Conservation (phyloP, 129 eudicot genomes). For the Lactuca saligna region DNA sequence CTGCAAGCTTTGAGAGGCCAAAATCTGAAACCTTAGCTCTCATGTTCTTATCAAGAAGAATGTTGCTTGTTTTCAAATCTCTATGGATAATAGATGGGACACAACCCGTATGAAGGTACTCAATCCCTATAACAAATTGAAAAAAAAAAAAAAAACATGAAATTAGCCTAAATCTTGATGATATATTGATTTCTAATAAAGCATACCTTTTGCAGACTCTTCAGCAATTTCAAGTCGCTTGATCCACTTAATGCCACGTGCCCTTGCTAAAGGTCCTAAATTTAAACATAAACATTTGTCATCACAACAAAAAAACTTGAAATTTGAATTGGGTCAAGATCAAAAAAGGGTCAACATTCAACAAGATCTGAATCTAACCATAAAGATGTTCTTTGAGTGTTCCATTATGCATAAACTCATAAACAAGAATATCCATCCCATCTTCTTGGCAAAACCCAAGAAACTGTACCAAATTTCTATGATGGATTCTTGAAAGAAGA, state of each 20-base stretch:
- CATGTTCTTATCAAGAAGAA: slow-evolving; percentile 92
- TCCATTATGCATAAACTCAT: slow-evolving; percentile 95
- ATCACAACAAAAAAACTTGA: slow-evolving; percentile 10
- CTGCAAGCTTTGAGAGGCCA: slow-evolving; percentile 96
- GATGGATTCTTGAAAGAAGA: slow-evolving; percentile 98
- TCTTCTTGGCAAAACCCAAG: slow-evolving; percentile 99
- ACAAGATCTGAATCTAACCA: slow-evolving; percentile 49
- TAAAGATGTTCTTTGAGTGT: slow-evolving; percentile 98
- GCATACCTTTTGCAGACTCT: slow-evolving; percentile 93
- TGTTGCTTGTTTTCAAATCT: slow-evolving; percentile 94
- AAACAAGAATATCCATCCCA: slow-evolving; percentile 83
- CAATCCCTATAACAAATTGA: slow-evolving; percentile 66
- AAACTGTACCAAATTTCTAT: slow-evolving; percentile 93
- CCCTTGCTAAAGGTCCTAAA: slow-evolving; percentile 73
- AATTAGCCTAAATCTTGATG: background rate
- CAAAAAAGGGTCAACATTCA: slow-evolving; percentile 9
- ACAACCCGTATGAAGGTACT: slow-evolving; percentile 97
- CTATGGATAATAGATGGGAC: slow-evolving; percentile 94
- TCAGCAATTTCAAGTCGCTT: slow-evolving; percentile 98
- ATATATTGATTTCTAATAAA: background rate
- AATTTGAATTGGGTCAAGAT: background rate
- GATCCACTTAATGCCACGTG: slow-evolving; percentile 72
- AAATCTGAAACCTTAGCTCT: slow-evolving; percentile 98
- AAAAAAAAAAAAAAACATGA: background rate
- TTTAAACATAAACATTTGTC: slow-evolving; percentile 13